Evolutionary conservation across 1,284 basidiomycete genomes (phyloP), one percentile per base, ranked within the genome.

Genomic region (Meira miltonrushii): DNA sequence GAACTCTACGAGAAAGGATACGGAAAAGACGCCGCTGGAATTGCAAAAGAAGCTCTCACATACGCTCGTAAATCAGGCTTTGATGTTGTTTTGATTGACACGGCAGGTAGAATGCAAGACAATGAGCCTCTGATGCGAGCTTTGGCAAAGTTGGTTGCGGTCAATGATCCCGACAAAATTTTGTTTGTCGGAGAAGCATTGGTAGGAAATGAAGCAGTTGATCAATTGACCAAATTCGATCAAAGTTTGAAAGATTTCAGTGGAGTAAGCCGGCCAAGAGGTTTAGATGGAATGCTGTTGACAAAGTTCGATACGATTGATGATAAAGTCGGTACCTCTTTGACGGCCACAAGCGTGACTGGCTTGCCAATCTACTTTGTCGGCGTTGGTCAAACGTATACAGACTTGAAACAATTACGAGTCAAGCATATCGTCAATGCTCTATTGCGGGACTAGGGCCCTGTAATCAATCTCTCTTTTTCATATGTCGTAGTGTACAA

Each of bases 1-100:
- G 95, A 98, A 80, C 82, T 98, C 47, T 98, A 89, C 78, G 94
- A 99, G 80, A 85, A 88, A 62, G 95, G 95, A 0, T 99, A 98
- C 79, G 95, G 95, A 9, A 97, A 96, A 79, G 95, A 99, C 74
- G 93, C 95, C 2, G 93, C 94, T 21, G 92, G 90, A 4, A 98
- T 98, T 60, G 94, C 93, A 6, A 92, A 87, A 78, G 93, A 97
- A 74, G 95, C 95, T 11, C 90, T 98, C 57, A 50, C 70, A 3
- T 72, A 77, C 39, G 76, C 71, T 11, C 67, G 69, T 33, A 65
- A 60, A 2, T 57, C 65, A 15, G 67, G 69, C 19, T 78, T 71
- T 53, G 74, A 78, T 52, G 74, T 77, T 8, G 75, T 77, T 17
- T 62, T 78, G 23, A 78, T 78, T 51, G 76, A 78, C 52, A 77